phyloP scores from a whole-genome alignment of 371 early-diverging fungal genomes.

The Mucor indicus region DNA sequence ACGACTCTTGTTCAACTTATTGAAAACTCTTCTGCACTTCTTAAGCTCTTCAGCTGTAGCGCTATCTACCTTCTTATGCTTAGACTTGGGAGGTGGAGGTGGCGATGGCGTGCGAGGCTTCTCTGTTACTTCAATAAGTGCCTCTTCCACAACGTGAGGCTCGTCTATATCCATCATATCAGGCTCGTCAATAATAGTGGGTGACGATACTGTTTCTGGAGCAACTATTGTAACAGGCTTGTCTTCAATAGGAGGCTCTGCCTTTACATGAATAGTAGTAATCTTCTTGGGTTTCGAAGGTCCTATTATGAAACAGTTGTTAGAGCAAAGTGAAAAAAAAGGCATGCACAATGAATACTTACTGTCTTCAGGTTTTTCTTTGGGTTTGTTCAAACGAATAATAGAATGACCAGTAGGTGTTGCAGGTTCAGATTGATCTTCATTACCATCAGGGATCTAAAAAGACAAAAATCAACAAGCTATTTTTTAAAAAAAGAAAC shows the following conservation, averaged over 20 bases:
- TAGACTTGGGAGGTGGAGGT: conserved; percentile 2
- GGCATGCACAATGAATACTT: conserved; percentile 7
- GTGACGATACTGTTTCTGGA: conserved; percentile 1
- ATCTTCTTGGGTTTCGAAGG: conserved; percentile 14
- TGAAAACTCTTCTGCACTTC: conserved; percentile 45
- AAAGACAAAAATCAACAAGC: neutral
- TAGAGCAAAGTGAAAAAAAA: neutral
- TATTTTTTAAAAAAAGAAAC: neutral
- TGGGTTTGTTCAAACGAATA: conserved; percentile 32
- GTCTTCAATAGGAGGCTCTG: conserved; percentile 9
- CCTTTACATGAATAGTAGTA: conserved; percentile 15
- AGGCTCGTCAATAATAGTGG: conserved; percentile 1
- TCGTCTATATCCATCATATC: neutral
- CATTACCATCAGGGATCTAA: conserved; percentile 14
- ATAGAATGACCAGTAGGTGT: conserved; percentile 24
- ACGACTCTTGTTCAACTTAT: conserved; percentile 53
- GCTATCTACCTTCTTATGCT: conserved; percentile 12
- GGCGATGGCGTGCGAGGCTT: neutral
- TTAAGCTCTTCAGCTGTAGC: conserved; percentile 32
- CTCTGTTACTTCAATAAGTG: neutral
- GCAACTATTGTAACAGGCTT: neutral
- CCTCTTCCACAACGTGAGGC: neutral
- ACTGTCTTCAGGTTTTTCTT: conserved; percentile 23
- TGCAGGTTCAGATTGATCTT: conserved; percentile 21
- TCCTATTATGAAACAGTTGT: conserved; percentile 12